phyloP scores from a whole-genome alignment of 1,139 yeast genomes.

The Blastobotrys capitulatus region DNA sequence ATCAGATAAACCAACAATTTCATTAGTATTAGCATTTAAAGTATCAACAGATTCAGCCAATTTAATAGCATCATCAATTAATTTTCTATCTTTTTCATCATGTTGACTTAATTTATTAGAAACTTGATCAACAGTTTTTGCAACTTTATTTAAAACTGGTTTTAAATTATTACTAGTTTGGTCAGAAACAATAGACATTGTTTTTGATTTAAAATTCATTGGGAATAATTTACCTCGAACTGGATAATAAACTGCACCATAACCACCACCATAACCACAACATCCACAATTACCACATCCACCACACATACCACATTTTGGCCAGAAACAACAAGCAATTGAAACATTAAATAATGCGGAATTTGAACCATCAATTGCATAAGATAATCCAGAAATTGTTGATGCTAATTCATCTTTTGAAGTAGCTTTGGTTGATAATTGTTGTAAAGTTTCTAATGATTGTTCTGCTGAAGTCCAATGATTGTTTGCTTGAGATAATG shows the following conservation, averaged over 20 bases:
- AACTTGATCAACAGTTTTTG: not conserved
- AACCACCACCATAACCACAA: not conserved
- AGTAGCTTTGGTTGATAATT: not conserved
- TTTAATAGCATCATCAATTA: not conserved
- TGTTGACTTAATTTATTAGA: not conserved
- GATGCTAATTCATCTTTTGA: not conserved
- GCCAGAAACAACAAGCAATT: not conserved
- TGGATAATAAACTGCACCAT: not conserved
- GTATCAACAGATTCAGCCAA: not conserved
- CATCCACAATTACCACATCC: not conserved
- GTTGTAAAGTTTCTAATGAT: not conserved
- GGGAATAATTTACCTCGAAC: not conserved
- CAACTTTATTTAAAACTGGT: not conserved
- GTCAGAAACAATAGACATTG: not conserved
- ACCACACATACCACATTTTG: not conserved
- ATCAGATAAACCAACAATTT: not conserved
- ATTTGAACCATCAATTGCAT: slow-evolving; percentile 1
- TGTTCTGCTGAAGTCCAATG: not conserved
- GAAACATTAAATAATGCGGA: not conserved
- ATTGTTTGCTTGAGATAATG: not conserved
- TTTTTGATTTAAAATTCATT: not conserved
- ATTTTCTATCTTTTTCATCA: not conserved
- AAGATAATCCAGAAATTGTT: not conserved
- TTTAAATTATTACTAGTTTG: not conserved
- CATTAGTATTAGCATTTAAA: not conserved